Evolutionary conservation across 768 basidiomycete genomes (phyloP).

Genomic region (Podaxis mareebaensis): DNA sequence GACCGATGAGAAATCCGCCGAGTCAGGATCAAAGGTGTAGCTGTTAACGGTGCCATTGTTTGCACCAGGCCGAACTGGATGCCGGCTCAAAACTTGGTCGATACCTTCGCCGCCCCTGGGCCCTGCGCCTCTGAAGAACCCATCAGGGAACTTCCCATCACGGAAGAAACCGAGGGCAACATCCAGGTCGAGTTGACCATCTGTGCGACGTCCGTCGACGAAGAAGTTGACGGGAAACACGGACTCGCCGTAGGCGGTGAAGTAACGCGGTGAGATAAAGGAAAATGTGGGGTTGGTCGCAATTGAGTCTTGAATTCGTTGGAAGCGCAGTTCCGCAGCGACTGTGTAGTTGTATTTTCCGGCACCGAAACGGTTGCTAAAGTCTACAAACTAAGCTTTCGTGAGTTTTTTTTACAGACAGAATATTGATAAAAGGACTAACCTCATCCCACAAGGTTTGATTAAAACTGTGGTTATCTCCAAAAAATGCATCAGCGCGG

Average conservation of each 20-base stretch:
- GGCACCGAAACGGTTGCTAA: slow-evolving; percentile 20
- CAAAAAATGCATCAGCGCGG: slow-evolving; percentile 22
- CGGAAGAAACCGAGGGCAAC: slow-evolving; percentile 21
- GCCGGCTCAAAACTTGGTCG: slow-evolving; percentile 11
- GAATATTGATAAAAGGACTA: background rate
- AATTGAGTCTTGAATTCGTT: slow-evolving; percentile 22
- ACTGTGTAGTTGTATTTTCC: slow-evolving; percentile 22
- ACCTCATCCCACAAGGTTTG: slow-evolving; percentile 23
- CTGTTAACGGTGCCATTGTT: slow-evolving; percentile 17
- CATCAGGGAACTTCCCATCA: slow-evolving; percentile 17
- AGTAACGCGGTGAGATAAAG: slow-evolving; percentile 20
- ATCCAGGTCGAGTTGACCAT: slow-evolving; percentile 17
- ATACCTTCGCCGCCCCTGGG: slow-evolving; percentile 11
- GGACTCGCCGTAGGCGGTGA: slow-evolving; percentile 22
- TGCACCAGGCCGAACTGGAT: slow-evolving; percentile 18
- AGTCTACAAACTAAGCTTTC: slow-evolving; percentile 15
- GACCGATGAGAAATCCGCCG: slow-evolving; percentile 12
- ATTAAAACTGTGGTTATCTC: slow-evolving; percentile 24
- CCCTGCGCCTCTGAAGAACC: slow-evolving; percentile 16
- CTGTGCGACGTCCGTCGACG: slow-evolving; percentile 20
- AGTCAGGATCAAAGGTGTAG: slow-evolving; percentile 17
- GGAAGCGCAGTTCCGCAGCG: slow-evolving; percentile 18
- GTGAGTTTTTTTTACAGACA: background rate
- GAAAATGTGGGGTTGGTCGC: slow-evolving; percentile 21
- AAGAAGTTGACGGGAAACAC: slow-evolving; percentile 20